A percentile compares a stretch with the other conserved stretches of the same genome.
phyloP scores from a whole-genome alignment of 1,284 basidiomycete genomes.

The Bondarzewia mesenterica region DNA sequence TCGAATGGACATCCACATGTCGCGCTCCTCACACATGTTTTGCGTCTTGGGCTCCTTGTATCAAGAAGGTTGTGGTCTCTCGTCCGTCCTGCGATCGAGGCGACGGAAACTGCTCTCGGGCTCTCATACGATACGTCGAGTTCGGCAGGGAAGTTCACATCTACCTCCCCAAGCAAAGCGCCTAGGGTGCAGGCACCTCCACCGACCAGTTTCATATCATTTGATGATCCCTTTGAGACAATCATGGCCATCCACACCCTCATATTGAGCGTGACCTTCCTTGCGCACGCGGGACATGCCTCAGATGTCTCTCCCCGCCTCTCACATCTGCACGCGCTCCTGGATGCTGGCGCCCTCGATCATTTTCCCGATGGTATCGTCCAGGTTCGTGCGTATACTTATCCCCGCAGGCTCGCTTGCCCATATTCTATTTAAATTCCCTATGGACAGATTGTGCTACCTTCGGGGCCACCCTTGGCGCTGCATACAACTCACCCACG shows the following conservation, averaged over 20 bases:
- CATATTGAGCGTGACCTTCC: slow-evolving; percentile 48
- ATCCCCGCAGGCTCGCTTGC: background rate
- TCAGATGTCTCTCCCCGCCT: slow-evolving; percentile 38
- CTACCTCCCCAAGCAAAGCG: background rate
- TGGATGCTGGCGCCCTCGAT: slow-evolving; percentile 49
- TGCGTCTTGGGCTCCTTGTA: slow-evolving; percentile 46
- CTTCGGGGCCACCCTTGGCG: slow-evolving; percentile 33
- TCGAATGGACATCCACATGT: slow-evolving; percentile 35
- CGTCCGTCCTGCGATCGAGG: slow-evolving; percentile 34
- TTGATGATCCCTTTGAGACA: slow-evolving; percentile 32
- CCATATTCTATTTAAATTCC: background rate
- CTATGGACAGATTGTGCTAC: slow-evolving; percentile 24
- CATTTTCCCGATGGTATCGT: slow-evolving; percentile 41
- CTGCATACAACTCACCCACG: slow-evolving; percentile 62
- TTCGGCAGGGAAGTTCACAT: too few species aligned
- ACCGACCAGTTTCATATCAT: slow-evolving; percentile 20
- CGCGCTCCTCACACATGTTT: slow-evolving; percentile 35
- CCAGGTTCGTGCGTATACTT: slow-evolving; percentile 27
- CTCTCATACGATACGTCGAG: slow-evolving; percentile 23
- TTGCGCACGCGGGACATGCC: slow-evolving; percentile 46
- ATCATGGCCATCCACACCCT: slow-evolving; percentile 44
- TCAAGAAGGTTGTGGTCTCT: slow-evolving; percentile 43
- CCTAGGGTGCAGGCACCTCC: background rate
- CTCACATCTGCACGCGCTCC: slow-evolving; percentile 47
- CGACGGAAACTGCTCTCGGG: slow-evolving; percentile 37